Evolutionary conservation across 495 filamentous ascomycete genomes (phyloP).

Genomic region (Umbilicaria muhlenbergii): DNA sequence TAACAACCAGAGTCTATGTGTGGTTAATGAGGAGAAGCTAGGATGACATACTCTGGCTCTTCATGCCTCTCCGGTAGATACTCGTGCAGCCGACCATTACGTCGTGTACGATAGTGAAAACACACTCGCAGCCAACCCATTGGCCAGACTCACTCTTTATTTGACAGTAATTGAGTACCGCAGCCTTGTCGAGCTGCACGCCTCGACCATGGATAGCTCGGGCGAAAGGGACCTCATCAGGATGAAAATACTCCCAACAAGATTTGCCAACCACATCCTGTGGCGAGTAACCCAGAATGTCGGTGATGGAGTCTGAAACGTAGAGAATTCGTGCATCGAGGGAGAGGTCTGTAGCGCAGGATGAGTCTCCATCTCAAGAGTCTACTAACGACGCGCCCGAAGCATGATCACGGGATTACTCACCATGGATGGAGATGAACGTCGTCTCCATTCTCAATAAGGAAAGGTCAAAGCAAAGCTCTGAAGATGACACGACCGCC

Average conservation of each 20-base stretch:
- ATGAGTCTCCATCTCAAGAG: conserved; percentile 4
- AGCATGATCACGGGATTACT: conserved; percentile 18
- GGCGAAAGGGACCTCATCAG: conserved; percentile 64
- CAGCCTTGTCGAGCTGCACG: conserved; percentile 69
- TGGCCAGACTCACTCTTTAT: conserved; percentile 51
- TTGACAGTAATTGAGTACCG: conserved; percentile 64
- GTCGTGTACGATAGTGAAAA: conserved; percentile 78
- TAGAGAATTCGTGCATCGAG: conserved; percentile 69
- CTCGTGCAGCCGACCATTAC: conserved; percentile 76
- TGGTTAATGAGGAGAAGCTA: not conserved
- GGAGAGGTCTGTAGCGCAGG: conserved; percentile 40
- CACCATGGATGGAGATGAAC: conserved; percentile 87
- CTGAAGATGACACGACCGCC: too few species aligned
- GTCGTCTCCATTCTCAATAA: conserved; percentile 63
- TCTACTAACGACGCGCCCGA: not conserved
- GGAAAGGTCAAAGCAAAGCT: not conserved
- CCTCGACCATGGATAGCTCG: conserved; percentile 56
- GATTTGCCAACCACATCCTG: conserved; percentile 62
- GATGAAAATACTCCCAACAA: conserved; percentile 77
- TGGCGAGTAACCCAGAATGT: conserved; percentile 69
- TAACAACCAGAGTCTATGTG: not conserved
- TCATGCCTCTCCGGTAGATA: conserved; percentile 53
- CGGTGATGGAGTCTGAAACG: conserved; percentile 65
- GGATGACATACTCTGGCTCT: conserved; percentile 54
- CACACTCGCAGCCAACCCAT: conserved; percentile 76